Evolutionary conservation across 345 rosid species (phyloP), one percentile per base, ranked within the genome.

Genomic region (Hypericum androsaemum): DNA sequence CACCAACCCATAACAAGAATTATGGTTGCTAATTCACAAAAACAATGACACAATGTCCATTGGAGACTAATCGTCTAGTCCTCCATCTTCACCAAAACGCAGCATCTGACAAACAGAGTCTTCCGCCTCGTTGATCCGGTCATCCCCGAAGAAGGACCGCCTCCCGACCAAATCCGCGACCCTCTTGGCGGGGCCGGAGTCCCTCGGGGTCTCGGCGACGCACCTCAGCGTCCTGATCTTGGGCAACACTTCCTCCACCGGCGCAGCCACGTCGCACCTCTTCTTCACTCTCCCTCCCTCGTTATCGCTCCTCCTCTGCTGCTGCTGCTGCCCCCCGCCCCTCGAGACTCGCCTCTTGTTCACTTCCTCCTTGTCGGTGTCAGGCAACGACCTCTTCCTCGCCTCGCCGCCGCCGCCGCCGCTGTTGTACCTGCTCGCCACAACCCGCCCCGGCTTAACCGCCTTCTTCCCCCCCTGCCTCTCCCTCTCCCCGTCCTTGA

Each of bases 151-250:
- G 55, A 45, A 76, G 0, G 82, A 58, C 55, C 79, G 81, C 74
- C 61, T 88, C 49, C 81, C 75, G 47, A 61, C 76, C 77, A 92
- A 64, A 38, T 88, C 97, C 0, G 88, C 80, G 58, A 82, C 94
- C 63, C 98, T 76, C 63, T 86, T 92, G 0, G 90, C 94, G 1
- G 90, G 76, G 37, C 98, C 95, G 1, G 98, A 92, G 57, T 88
- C 95, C 50, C 97, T 73, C 11, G 95, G 98, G 35, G 87, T 92
- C 42, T 77, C 88, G 6, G 50, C 28, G 5, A 32, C 16, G 10
- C 57, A 59, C 36, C 86, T 68, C 28, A 43, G 57, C 8, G 82
- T 88, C 71, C 73, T 85, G 22, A 92, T 92, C 87, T 69, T 88
- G 0, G 97, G 89, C 35, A 92, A 61, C 53, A 53, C 70, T 32